Conservation (phyloP, 495 filamentous ascomycete genomes). For the Neurospora sp. region DNA sequence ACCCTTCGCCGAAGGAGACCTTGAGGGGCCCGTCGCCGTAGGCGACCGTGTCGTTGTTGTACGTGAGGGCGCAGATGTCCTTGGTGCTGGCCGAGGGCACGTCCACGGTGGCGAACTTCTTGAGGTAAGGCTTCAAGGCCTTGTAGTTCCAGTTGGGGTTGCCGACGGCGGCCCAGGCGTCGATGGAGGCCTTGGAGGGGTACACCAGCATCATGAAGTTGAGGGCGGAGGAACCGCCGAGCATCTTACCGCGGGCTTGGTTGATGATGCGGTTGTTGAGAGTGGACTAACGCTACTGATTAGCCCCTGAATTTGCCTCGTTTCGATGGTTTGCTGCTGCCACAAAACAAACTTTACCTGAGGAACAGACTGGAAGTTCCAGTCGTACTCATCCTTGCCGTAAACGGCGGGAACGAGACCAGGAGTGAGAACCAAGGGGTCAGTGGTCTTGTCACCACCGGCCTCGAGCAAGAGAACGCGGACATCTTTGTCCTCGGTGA, state of each 20-base stretch:
- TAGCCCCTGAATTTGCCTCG: slow-evolving; percentile 1
- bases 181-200: slow-evolving; percentile 32
- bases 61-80: slow-evolving; percentile 22
- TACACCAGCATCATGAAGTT: slow-evolving; percentile 44
- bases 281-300: slow-evolving; percentile 10
- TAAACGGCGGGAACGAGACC: slow-evolving; percentile 33
- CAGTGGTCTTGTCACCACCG: slow-evolving; percentile 36
- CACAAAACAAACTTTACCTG: slow-evolving; percentile 26
- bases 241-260: slow-evolving; percentile 41
- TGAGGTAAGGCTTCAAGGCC: slow-evolving; percentile 37
- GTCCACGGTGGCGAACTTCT: slow-evolving; percentile 31
- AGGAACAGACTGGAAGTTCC: slow-evolving; percentile 40
- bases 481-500: slow-evolving; percentile 34
- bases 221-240: slow-evolving; percentile 48
- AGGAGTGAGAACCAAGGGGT: slow-evolving; percentile 38
- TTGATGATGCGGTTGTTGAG: slow-evolving; percentile 24
- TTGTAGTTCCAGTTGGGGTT: slow-evolving; percentile 45
- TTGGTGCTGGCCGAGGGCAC: slow-evolving; percentile 15
- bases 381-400: slow-evolving; percentile 43
- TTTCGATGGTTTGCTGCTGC: not conserved
- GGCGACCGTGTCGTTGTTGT: slow-evolving; percentile 23
- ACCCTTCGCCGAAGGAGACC: slow-evolving; percentile 29
- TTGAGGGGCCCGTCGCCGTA: slow-evolving; percentile 30
- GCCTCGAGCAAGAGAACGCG: slow-evolving; percentile 46
- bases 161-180: slow-evolving; percentile 45